A percentile compares a stretch with the other conserved stretches of the same genome.
phyloP scores from a whole-genome alignment of 208 protist genomes.

The Trichomonas tenax region DNA sequence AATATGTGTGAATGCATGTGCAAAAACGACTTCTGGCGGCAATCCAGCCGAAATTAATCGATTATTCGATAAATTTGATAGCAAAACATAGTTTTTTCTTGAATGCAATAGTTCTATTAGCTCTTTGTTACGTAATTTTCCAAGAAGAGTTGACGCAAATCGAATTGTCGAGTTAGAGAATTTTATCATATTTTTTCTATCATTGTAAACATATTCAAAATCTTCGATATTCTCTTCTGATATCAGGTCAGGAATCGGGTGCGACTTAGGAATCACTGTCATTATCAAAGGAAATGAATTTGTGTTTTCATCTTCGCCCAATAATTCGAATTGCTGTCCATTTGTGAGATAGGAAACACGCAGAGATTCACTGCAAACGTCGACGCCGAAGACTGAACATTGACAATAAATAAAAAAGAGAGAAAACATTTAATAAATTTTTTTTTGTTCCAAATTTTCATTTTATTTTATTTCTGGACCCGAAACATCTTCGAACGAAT shows the following conservation, averaged over 20 bases:
- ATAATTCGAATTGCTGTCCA: not conserved
- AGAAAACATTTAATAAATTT: not conserved
- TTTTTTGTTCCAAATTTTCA: not conserved
- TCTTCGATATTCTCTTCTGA: not conserved
- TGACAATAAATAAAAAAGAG: not conserved
- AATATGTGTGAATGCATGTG: not conserved
- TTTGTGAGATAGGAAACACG: not conserved
- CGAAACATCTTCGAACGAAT: not conserved
- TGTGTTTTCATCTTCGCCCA: not conserved
- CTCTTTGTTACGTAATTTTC: not conserved
- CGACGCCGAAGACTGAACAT: not conserved
- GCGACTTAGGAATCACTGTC: not conserved
- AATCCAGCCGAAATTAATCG: not conserved
- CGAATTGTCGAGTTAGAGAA: not conserved
- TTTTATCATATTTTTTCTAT: not conserved
- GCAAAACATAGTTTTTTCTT: not conserved
- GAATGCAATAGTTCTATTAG: not conserved
- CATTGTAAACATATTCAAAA: not conserved
- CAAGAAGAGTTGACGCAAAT: not conserved
- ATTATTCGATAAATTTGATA: not conserved
- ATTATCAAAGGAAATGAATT: not conserved
- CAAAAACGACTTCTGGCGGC: not conserved
- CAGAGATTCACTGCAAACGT: not conserved
- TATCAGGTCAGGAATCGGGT: not conserved
- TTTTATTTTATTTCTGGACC: not conserved